phyloP scores from a whole-genome alignment of 2,329 filamentous ascomycete species.

The Calonectria pauciramosa region DNA sequence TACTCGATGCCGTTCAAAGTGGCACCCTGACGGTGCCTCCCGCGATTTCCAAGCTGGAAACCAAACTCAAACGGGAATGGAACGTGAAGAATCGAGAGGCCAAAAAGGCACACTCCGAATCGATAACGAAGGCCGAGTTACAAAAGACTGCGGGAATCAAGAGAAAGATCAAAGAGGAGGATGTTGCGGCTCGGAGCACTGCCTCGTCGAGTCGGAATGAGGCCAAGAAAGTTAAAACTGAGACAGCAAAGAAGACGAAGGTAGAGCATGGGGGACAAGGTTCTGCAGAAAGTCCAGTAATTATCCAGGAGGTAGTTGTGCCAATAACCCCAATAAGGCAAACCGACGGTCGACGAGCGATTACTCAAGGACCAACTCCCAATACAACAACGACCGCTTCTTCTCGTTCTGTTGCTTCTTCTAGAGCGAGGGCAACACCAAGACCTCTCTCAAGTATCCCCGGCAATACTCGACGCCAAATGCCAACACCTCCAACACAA shows the following conservation, averaged over 20 bases:
- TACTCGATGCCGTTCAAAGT: constrained; percentile 68
- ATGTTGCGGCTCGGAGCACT: too few species aligned
- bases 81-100: constrained; percentile 63
- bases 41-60: constrained; percentile 63
- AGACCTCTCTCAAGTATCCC: background rate
- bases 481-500: background rate
- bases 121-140: background rate
- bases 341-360: background rate
- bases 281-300: background rate
- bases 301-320: background rate
- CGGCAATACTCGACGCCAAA: background rate
- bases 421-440: background rate
- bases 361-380: background rate
- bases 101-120: constrained; percentile 36
- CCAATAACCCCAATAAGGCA: background rate
- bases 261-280: background rate
- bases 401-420: background rate
- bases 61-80: constrained; percentile 70
- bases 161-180: background rate
- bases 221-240: background rate
- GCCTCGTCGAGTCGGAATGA: background rate
- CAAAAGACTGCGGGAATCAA: background rate
- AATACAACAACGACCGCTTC: background rate
- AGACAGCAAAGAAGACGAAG: background rate
- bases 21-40: constrained; percentile 63